Conservation (phyloP, 1,284 basidiomycete species). For the Trichosporon faecale region DNA sequence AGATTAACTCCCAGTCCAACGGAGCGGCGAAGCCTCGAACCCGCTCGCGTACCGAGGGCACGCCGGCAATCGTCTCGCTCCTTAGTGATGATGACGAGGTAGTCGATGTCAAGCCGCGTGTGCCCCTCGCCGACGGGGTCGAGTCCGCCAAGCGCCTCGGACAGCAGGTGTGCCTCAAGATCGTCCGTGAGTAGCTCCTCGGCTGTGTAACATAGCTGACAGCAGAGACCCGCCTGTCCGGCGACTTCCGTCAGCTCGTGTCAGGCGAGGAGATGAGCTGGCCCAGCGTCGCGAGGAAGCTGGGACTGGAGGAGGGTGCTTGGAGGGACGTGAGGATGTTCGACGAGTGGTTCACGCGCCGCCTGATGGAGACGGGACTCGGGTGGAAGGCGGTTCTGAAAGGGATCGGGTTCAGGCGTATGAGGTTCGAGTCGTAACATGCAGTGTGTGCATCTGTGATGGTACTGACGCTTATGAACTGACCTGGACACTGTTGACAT, state of each 20-base stretch:
- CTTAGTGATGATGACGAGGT: background rate
- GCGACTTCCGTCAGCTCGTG: background rate
- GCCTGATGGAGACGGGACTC: background rate
- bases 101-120: background rate
- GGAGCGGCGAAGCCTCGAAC: background rate
- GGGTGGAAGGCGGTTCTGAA: background rate
- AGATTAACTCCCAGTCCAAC: background rate
- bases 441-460: background rate
- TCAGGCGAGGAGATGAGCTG: background rate
- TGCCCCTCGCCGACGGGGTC: background rate
- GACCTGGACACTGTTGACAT: too few species aligned
- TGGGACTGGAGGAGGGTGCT: background rate
- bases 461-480: too few species aligned
- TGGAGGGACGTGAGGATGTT: background rate
- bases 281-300: background rate
- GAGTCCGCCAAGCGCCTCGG: background rate
- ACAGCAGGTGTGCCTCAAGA: background rate
- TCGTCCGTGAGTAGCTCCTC: background rate
- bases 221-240: background rate
- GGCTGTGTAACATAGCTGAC: background rate
- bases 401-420: background rate
- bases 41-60: too few species aligned
- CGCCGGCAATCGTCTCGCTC: background rate
- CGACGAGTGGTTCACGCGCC: slow-evolving; percentile 6
- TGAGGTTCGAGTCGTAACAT: background rate